Percentiles rank a stretch among this genome's conserved stretches.
phyloP scores from a whole-genome alignment of 352 stramenopile genomes.

The Globisporangium nunn region DNA sequence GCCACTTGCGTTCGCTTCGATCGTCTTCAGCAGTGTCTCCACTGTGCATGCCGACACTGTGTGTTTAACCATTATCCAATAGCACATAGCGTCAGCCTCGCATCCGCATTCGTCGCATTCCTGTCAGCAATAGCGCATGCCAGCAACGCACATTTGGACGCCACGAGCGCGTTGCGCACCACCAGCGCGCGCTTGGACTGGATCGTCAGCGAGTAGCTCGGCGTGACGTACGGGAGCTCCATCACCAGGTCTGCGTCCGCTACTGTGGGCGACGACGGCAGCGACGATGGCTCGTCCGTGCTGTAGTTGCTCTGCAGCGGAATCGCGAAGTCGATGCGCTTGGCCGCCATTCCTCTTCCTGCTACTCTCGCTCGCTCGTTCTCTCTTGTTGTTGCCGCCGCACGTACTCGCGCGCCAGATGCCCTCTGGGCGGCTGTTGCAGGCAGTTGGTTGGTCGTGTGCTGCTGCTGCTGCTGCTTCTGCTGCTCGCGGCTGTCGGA shows the following conservation, averaged over 20 bases:
- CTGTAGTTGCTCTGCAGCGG: conserved; percentile 47
- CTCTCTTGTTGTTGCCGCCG: neutral
- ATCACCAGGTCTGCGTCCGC: conserved; percentile 37
- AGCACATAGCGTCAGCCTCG: neutral
- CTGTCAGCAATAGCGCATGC: neutral
- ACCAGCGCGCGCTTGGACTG: conserved; percentile 62
- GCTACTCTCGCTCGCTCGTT: neutral
- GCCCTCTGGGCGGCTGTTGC: neutral
- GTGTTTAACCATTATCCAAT: neutral
- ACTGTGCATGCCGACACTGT: conserved; percentile 40
- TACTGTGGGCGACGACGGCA: conserved; percentile 50
- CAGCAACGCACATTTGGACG: conserved; percentile 20
- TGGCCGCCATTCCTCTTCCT: conserved; percentile 9
- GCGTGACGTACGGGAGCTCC: conserved; percentile 50
- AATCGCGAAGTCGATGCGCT: conserved; percentile 21
- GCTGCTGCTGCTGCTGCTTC: neutral
- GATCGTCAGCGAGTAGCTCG: conserved; percentile 50
- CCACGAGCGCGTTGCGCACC: conserved; percentile 67
- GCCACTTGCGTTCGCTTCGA: conserved; percentile 25
- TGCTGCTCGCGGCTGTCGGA: neutral
- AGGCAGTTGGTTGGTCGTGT: neutral
- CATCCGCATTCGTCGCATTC: neutral
- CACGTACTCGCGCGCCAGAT: neutral
- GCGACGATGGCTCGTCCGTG: conserved; percentile 30
- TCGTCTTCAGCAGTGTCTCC: conserved; percentile 22